phyloP scores from a whole-genome alignment of 2,329 filamentous ascomycete genomes.

The Dactylonectria macrodidyma region DNA sequence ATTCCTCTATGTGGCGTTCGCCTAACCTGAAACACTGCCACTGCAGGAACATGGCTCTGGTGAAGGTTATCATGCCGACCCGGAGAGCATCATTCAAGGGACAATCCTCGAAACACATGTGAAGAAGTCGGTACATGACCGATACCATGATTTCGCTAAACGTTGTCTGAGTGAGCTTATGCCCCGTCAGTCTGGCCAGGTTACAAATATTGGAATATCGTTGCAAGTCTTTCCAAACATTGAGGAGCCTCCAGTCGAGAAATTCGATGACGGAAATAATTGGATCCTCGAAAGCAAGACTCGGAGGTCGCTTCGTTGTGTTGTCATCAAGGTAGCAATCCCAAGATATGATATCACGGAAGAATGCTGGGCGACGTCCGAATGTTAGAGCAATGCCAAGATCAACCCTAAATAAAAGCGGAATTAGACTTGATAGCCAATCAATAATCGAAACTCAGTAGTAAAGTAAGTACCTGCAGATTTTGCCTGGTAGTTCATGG shows the following conservation, averaged over 20 bases:
- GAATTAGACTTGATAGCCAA: not conserved
- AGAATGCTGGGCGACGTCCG: constrained; percentile 32
- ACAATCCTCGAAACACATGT: constrained; percentile 15
- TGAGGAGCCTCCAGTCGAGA: constrained; percentile 30
- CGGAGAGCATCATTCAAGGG: constrained; percentile 26
- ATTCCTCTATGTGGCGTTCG: constrained; percentile 21
- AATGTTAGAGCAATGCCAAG: constrained; percentile 33
- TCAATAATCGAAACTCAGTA: not conserved
- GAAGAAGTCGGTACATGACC: constrained; percentile 33
- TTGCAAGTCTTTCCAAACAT: constrained; percentile 35
- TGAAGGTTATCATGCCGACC: constrained; percentile 33
- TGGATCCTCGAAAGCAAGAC: not conserved
- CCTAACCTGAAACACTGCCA: constrained; percentile 39
- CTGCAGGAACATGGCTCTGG: constrained; percentile 33
- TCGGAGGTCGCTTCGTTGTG: not conserved
- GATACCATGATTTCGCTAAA: constrained; percentile 43
- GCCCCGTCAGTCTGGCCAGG: constrained; percentile 36
- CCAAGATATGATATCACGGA: constrained; percentile 34
- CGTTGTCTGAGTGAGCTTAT: constrained; percentile 34
- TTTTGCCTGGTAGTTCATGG: constrained; percentile 37
- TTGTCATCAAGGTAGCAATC: constrained; percentile 28
- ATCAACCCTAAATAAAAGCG: constrained; percentile 27
- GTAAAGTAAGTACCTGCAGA: constrained; percentile 36
- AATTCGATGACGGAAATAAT: constrained; percentile 7
- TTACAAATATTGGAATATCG: constrained; percentile 36